Evolutionary conservation across 331 rosid species (phyloP).

Genomic region (Cucumis variabilis): DNA sequence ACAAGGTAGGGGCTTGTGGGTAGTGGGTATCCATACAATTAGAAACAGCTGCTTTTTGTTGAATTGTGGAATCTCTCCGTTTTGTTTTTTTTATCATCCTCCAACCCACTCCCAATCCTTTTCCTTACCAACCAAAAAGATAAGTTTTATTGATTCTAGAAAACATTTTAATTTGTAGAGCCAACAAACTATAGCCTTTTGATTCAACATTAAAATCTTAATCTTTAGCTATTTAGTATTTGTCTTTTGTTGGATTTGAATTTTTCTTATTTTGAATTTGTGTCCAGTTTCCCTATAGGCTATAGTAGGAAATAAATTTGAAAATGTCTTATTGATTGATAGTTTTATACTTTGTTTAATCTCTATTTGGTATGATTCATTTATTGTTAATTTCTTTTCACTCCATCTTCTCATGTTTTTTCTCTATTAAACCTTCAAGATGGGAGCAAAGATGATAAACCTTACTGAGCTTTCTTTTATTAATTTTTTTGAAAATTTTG

Average conservation of each 20-base stretch:
- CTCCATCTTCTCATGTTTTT: too few species aligned
- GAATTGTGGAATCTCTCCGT: not conserved
- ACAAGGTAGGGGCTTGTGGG: not conserved
- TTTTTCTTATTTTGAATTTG: not conserved
- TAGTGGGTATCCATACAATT: not conserved
- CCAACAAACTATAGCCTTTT: not conserved
- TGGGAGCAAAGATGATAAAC: too few species aligned
- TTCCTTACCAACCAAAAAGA: constrained; percentile 25
- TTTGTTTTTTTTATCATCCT: not conserved
- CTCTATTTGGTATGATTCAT: too few species aligned
- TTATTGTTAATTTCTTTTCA: too few species aligned
- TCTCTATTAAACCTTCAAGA: too few species aligned
- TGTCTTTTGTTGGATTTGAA: not conserved
- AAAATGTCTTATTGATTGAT: too few species aligned
- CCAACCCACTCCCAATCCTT: constrained; percentile 21
- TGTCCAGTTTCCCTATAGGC: too few species aligned
- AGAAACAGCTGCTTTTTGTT: constrained; percentile 24
- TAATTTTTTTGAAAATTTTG: too few species aligned
- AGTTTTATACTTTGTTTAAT: too few species aligned
- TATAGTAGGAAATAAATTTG: too few species aligned
- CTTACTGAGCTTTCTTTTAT: too few species aligned
- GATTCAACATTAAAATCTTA: not conserved
- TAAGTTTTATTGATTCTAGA: constrained; percentile 12
- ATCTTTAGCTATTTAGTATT: not conserved
- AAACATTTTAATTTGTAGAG: not conserved